A percentile compares a stretch with the other conserved stretches of the same genome.
phyloP scores from a whole-genome alignment of 192 early-diverging fungal genomes.

The Backusella psychrophila region DNA sequence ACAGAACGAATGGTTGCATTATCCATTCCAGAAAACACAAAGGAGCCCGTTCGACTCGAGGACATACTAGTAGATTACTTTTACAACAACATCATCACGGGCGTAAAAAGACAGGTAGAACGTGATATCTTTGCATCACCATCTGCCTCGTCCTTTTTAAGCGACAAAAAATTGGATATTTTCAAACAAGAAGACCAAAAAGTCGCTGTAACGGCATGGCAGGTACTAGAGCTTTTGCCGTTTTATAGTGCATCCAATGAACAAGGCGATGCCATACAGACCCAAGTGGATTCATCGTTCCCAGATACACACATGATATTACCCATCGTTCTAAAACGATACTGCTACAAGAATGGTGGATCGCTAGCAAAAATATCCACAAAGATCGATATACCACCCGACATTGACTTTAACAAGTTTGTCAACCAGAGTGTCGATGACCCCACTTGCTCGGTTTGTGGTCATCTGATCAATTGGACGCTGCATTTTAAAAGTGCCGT shows the following conservation, averaged over 20 bases:
- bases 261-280: conserved; percentile 44
- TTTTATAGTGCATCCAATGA: conserved; percentile 73
- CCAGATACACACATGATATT: conserved; percentile 59
- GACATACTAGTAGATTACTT: conserved; percentile 56
- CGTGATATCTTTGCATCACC: not conserved
- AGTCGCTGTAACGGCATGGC: conserved; percentile 67
- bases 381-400: conserved; percentile 50
- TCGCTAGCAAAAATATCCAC: conserved; percentile 40
- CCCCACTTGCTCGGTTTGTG: conserved; percentile 27
- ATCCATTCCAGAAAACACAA: conserved; percentile 6
- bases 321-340: conserved; percentile 70
- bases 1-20: conserved; percentile 57
- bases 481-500: conserved; percentile 26
- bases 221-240: conserved; percentile 63
- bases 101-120: conserved; percentile 44
- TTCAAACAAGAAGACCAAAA: conserved; percentile 24
- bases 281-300: conserved; percentile 46
- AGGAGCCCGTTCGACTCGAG: conserved; percentile 43
- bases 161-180: not conserved
- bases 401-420: conserved; percentile 48
- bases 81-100: conserved; percentile 61
- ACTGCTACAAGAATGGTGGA: conserved; percentile 42
- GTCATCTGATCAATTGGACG: conserved; percentile 13
- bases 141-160: no score
- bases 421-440: conserved; percentile 42